These are phyloP conservation scores for Tardiomyces depauwii DNA, from an alignment of 1,139 yeast genomes.

Conservation along the genomic window DNA sequence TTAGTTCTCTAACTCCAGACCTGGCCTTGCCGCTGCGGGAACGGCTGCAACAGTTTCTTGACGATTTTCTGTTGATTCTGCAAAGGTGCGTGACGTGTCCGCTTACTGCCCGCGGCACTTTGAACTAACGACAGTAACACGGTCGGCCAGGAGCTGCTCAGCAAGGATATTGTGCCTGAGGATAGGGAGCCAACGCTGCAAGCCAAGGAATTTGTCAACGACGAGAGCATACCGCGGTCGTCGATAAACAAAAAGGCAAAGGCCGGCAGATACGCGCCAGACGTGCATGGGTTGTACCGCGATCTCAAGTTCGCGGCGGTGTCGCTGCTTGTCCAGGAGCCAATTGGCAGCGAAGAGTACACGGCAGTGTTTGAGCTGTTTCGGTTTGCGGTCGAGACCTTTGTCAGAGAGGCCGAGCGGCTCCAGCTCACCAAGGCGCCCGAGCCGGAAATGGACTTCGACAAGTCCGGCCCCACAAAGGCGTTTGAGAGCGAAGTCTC, in stretches of 20 bases:
- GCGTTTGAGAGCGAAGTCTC: slow-evolving; percentile 36
- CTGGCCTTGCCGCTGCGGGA: not conserved
- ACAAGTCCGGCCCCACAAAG: slow-evolving; percentile 45
- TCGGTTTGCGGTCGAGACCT: slow-evolving; percentile 55
- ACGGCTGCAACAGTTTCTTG: not conserved
- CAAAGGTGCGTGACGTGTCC: not conserved
- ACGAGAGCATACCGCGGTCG: not conserved
- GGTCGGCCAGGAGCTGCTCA: not conserved
- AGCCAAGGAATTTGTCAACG: not conserved
- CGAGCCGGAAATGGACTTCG: slow-evolving; percentile 51
- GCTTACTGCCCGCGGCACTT: too few relatives aligned
- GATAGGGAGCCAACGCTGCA: not conserved
- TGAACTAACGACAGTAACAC: not conserved
- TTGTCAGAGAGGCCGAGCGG: slow-evolving; percentile 60
- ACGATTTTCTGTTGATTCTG: not conserved
- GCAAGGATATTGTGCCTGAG: not conserved
- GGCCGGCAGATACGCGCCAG: not conserved
- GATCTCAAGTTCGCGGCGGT: slow-evolving; percentile 62
- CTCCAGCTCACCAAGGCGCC: slow-evolving; percentile 32
- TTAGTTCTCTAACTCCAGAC: not conserved
- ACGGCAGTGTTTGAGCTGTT: slow-evolving; percentile 54
- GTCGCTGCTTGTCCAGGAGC: slow-evolving; percentile 35
- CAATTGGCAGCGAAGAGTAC: slow-evolving; percentile 49
- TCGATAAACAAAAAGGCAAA: not conserved
- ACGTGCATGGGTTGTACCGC: slow-evolving; percentile 37